These are phyloP conservation scores for Russula emetica DNA, from an alignment of 768 basidiomycete species.

Conservation along the genomic window DNA sequence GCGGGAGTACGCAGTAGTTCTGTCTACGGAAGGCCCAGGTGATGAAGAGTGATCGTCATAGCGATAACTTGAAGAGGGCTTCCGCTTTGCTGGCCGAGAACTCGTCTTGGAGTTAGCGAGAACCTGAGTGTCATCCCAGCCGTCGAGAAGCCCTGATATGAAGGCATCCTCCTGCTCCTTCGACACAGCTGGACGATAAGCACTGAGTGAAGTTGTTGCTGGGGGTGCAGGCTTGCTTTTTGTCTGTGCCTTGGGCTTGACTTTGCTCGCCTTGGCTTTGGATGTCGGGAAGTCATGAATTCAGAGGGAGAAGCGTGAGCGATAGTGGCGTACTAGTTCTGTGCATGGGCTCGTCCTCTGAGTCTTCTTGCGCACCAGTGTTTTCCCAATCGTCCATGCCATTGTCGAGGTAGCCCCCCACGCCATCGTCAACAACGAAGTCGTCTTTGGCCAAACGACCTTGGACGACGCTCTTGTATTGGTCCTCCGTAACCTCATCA, in stretches of 20 bases:
- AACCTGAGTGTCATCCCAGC: conserved; percentile 53
- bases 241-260: conserved; percentile 40
- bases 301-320: conserved; percentile 17
- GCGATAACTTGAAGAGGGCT: conserved; percentile 45
- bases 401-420: conserved; percentile 88
- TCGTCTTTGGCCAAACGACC: conserved; percentile 82
- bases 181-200: conserved; percentile 73
- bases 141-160: conserved; percentile 75
- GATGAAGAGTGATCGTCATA: conserved; percentile 31
- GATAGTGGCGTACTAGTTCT: conserved; percentile 21
- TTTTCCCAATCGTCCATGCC: conserved; percentile 93
- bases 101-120: conserved; percentile 37
- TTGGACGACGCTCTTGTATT: conserved; percentile 81
- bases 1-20: conserved; percentile 7
- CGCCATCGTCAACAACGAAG: conserved; percentile 93
- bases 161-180: conserved; percentile 85
- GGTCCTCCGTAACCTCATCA: conserved; percentile 85
- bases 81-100: conserved; percentile 56
- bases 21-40: conserved; percentile 27
- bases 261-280: conserved; percentile 43
- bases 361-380: conserved; percentile 45
- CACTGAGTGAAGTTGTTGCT: conserved; percentile 60
- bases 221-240: conserved; percentile 46
- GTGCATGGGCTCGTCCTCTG: conserved; percentile 40
- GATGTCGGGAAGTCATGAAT: conserved; percentile 22